These are phyloP conservation scores for Didymella arachidicola DNA, from an alignment of 2,329 filamentous ascomycete genomes.

Conservation along the genomic window DNA sequence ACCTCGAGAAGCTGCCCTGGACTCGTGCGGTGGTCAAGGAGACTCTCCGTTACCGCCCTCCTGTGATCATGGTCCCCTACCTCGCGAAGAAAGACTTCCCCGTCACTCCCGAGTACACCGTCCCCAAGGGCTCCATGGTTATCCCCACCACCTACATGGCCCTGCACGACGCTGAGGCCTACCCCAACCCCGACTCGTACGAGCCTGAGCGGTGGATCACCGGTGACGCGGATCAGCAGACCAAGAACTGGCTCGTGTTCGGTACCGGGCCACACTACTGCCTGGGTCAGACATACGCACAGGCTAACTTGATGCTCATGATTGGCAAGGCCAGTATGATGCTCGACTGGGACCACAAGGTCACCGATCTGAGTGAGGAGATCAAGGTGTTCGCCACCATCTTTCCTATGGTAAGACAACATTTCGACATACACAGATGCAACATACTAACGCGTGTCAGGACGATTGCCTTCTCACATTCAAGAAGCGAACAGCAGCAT, in stretches of 20 bases:
- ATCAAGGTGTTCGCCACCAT: slow-evolving; percentile 99
- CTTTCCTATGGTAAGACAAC: slow-evolving; percentile 82
- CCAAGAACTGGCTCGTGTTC: slow-evolving; percentile 97
- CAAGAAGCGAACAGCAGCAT: slow-evolving; percentile 48
- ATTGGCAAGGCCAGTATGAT: slow-evolving; percentile 87
- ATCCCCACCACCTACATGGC: slow-evolving; percentile 90
- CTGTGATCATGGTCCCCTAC: slow-evolving; percentile 97
- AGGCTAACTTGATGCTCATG: slow-evolving; percentile 86
- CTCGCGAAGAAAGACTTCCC: slow-evolving; percentile 94
- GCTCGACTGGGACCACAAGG: slow-evolving; percentile 88
- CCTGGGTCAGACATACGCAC: slow-evolving; percentile 89
- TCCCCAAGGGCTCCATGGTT: slow-evolving; percentile 94
- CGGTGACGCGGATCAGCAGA: slow-evolving; percentile 86
- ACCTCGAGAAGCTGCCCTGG: slow-evolving; percentile 87
- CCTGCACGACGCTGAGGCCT: slow-evolving; percentile 90
- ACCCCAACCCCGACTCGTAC: slow-evolving; percentile 79
- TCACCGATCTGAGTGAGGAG: slow-evolving; percentile 84
- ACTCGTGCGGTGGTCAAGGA: slow-evolving; percentile 85
- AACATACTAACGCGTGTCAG: slow-evolving; percentile 56
- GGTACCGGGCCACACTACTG: slow-evolving; percentile 97
- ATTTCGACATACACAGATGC: background rate
- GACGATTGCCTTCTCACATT: slow-evolving; percentile 86
- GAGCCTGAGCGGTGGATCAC: slow-evolving; percentile 70
- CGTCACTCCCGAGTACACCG: slow-evolving; percentile 85
- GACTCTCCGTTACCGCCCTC: slow-evolving; percentile 81